Evolutionary conservation across 495 filamentous ascomycete genomes (phyloP).

Genomic region (Penicillium alfredii): DNA sequence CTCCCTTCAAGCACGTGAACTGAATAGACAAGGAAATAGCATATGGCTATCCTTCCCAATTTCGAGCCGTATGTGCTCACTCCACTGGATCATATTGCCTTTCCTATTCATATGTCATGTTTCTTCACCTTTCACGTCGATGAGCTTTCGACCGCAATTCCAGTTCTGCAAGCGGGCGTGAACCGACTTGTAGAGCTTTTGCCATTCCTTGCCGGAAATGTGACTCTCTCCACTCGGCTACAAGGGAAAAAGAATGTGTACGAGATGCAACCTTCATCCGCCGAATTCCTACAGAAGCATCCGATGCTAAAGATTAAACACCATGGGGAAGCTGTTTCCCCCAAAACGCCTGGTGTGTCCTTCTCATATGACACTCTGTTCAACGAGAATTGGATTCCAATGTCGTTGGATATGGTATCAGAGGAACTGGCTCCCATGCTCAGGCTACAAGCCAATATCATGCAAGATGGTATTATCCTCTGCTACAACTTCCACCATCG

Average conservation of each 20-base stretch:
- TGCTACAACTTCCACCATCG: background rate
- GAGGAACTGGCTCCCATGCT: background rate
- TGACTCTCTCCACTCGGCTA: background rate
- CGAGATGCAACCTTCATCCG: background rate
- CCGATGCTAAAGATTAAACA: constrained; percentile 1
- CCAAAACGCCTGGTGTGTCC: background rate
- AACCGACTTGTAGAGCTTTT: background rate
- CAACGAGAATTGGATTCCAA: too few species aligned
- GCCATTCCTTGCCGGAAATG: background rate
- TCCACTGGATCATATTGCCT: background rate
- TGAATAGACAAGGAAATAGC: too few species aligned
- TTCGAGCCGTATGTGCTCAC: constrained; percentile 1
- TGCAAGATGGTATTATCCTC: constrained; percentile 1
- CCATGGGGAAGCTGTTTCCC: background rate
- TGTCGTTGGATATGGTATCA: background rate
- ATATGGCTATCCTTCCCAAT: background rate
- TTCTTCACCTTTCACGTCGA: background rate
- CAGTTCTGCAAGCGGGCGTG: background rate
- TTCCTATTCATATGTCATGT: background rate
- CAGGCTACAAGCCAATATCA: background rate
- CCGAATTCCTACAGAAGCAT: background rate
- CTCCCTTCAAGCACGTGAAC: too few species aligned
- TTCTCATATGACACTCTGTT: background rate
- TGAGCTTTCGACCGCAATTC: background rate
- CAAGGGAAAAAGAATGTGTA: background rate